Evolutionary conservation across 2,329 filamentous ascomycete genomes (phyloP), one percentile per base, ranked within the genome.

Genomic region (Arachnomyces sp.): DNA sequence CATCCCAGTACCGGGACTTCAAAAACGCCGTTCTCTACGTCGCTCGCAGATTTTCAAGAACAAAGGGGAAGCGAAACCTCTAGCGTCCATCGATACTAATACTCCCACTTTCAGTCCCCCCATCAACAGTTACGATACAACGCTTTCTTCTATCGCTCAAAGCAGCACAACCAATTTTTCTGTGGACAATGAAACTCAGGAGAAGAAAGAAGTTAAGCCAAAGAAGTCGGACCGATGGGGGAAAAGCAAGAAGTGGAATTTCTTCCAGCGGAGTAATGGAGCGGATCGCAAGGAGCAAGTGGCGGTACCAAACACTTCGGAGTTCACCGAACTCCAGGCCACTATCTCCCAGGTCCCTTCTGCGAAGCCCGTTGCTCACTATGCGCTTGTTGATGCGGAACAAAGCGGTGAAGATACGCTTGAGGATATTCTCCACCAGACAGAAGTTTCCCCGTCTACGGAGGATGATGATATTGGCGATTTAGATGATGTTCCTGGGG

Each of bases 241-340:
- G 13, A 70, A 68, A 52, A 50, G 60, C 15, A 60, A 61, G 45
- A 69, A 67, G 56, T 79, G 74, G 74, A 79, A 76, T 48, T 76
- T 80, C 47, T 78, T 80, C 43, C 74, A 78, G 39, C 65, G 59
- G 54, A 61, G 53, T 31, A 55, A 56, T 34, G 47, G 45, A 43
- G 53, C 46, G 29, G 50, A 42, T 38, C 46, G 45, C 43, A 59
- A 53, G 25, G 51, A 54, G 4, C 42, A 54, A 14, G 48, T 49
- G 30, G 51, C 54, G 12, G 46, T 50, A 7, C 29, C 39, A 3
- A 44, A 35, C 7, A 20, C 32, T 30, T 40, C 43, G 2, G 43
- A 53, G 20, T 43, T 54, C 3, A 46, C 55, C 28, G 58, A 67
- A 38, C 56, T 69, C 29, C 53, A 64, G 38, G 64, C 64, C 31